These are phyloP conservation scores for Myotisia sp. DNA, from an alignment of 2,329 filamentous ascomycete species.

Conservation along the genomic window DNA sequence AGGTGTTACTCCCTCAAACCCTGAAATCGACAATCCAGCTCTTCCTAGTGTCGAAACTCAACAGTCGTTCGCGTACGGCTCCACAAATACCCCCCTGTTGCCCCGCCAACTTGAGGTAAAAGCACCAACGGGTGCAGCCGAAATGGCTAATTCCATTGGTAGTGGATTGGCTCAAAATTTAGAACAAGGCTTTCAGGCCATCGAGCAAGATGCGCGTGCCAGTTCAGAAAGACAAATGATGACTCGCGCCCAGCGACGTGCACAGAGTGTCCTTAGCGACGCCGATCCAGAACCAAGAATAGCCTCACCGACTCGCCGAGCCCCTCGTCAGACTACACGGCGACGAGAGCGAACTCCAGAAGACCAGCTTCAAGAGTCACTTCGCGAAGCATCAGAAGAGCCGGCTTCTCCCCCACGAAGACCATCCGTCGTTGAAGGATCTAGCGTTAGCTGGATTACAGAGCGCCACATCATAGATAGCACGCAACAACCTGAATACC, in stretches of 20 bases:
- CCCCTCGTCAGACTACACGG: background rate
- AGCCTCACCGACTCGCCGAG: background rate
- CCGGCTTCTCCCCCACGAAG: too few relatives aligned
- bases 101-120: conserved; percentile 22
- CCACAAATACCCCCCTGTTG: conserved; percentile 22
- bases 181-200: conserved; percentile 16
- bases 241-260: conserved; percentile 7
- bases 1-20: background rate
- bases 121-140: conserved; percentile 18
- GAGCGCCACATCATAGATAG: conserved; percentile 8
- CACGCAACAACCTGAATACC: background rate
- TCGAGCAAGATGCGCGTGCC: conserved; percentile 10
- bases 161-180: conserved; percentile 16
- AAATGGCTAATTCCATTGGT: conserved; percentile 24
- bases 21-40: conserved; percentile 16
- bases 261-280: background rate
- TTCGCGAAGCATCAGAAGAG: conserved; percentile 14
- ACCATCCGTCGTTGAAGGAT: conserved; percentile 8
- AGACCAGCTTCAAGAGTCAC: conserved; percentile 13
- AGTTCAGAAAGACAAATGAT: conserved; percentile 6
- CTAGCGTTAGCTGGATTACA: conserved; percentile 13
- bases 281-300: background rate
- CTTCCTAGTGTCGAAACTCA: conserved; percentile 27
- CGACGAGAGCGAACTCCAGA: conserved; percentile 13
- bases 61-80: conserved; percentile 30